These are phyloP conservation scores for Boletus reticulatus DNA, from an alignment of 768 basidiomycete species.

Conservation along the genomic window DNA sequence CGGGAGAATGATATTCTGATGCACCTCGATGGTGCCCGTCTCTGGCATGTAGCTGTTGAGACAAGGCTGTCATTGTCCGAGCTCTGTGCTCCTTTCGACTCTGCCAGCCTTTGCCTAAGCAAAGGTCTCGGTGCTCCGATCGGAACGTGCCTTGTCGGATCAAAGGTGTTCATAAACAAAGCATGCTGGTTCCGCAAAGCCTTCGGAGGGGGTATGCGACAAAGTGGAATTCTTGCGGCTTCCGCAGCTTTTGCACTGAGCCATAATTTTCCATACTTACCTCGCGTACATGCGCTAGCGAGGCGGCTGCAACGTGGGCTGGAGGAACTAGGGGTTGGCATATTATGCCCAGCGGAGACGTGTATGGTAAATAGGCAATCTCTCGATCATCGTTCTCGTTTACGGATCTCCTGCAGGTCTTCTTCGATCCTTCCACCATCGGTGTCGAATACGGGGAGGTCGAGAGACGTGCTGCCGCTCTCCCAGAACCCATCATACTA, in stretches of 20 bases:
- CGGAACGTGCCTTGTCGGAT: conserved; percentile 82
- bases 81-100: conserved; percentile 88
- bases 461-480: conserved; percentile 53
- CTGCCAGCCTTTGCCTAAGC: conserved; percentile 90
- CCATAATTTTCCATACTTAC: conserved; percentile 75
- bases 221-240: conserved; percentile 83
- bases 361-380: conserved; percentile 70
- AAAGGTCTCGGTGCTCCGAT: conserved; percentile 93
- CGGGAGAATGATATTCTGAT: conserved; percentile 69
- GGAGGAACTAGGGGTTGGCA: conserved; percentile 67
- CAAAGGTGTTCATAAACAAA: conserved; percentile 68
- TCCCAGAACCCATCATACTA: conserved; percentile 68
- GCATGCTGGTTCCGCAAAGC: conserved; percentile 91
- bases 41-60: conserved; percentile 94
- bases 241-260: conserved; percentile 84
- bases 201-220: conserved; percentile 94
- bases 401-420: conserved; percentile 48
- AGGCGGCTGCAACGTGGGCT: conserved; percentile 68
- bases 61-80: conserved; percentile 64
- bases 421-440: conserved; percentile 74
- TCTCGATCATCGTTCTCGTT: neutral
- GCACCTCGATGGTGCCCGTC: conserved; percentile 92
- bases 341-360: conserved; percentile 76
- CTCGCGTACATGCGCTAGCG: conserved; percentile 73
- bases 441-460: conserved; percentile 71